Evolutionary conservation across 495 filamentous ascomycete species (phyloP).

Genomic region (Neurospora sp.): DNA sequence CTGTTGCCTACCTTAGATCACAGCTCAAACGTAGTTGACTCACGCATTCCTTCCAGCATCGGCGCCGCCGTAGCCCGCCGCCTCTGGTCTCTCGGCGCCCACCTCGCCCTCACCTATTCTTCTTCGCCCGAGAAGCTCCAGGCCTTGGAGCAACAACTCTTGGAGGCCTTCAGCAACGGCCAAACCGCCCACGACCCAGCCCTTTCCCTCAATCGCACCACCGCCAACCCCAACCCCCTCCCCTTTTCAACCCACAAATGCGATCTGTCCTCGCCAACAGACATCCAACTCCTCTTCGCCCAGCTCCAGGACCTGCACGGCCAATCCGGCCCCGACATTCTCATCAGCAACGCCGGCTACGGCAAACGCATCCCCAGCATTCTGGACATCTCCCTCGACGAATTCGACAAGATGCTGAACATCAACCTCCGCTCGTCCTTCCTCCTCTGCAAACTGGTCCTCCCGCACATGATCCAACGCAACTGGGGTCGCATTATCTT

Average conservation of each 20-base stretch:
- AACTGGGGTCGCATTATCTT: slow-evolving; percentile 60
- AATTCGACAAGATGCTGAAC: slow-evolving; percentile 57
- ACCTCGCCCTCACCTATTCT: slow-evolving; percentile 55
- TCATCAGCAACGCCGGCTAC: slow-evolving; percentile 41
- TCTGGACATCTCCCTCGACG: slow-evolving; percentile 37
- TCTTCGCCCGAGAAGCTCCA: slow-evolving; percentile 39
- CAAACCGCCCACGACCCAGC: slow-evolving; percentile 15
- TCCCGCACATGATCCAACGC: slow-evolving; percentile 53
- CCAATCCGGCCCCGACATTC: slow-evolving; percentile 48
- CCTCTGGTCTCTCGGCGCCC: slow-evolving; percentile 41
- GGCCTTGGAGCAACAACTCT: slow-evolving; percentile 30
- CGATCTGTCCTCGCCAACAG: slow-evolving; percentile 42
- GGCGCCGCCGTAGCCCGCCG: slow-evolving; percentile 50
- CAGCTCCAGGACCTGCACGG: slow-evolving; percentile 43
- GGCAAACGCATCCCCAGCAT: slow-evolving; percentile 25
- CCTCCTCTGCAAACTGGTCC: slow-evolving; percentile 52
- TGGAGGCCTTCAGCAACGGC: slow-evolving; percentile 3
- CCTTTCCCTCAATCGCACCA: background rate
- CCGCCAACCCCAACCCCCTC: background rate
- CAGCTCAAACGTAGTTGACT: background rate
- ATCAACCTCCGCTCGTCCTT: slow-evolving; percentile 59
- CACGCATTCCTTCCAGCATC: slow-evolving; percentile 31
- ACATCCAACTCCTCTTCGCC: slow-evolving; percentile 42
- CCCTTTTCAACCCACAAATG: slow-evolving; percentile 45
- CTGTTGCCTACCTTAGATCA: background rate